These are phyloP conservation scores for Tetrapisispora nanseiensis DNA, from an alignment of 805 yeast genomes.

Conservation along the genomic window DNA sequence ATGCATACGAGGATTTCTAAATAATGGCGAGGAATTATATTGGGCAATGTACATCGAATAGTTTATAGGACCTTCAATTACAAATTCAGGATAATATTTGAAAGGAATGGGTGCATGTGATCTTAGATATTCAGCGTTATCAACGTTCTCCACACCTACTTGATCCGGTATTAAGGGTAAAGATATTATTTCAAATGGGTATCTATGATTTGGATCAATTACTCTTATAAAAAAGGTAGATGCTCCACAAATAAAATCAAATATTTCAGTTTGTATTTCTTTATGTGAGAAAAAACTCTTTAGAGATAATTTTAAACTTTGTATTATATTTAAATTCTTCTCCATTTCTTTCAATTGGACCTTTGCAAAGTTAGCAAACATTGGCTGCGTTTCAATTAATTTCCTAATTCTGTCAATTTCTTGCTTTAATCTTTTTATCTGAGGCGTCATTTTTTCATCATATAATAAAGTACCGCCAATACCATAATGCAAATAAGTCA, in stretches of 20 bases:
- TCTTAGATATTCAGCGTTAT: slow-evolving; percentile 63
- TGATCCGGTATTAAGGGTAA: slow-evolving; percentile 56
- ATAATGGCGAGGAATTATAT: slow-evolving; percentile 48
- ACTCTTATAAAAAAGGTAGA: slow-evolving; percentile 60
- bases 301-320: slow-evolving; percentile 45
- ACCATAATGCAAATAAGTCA: slow-evolving; percentile 80
- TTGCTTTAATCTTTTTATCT: slow-evolving; percentile 38
- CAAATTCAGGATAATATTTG: slow-evolving; percentile 75
- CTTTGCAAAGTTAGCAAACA: slow-evolving; percentile 22
- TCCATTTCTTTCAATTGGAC: slow-evolving; percentile 44
- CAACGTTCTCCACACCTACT: slow-evolving; percentile 54
- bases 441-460: slow-evolving; percentile 46
- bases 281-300: slow-evolving; percentile 53
- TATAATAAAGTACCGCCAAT: slow-evolving; percentile 64
- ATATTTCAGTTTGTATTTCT: slow-evolving; percentile 51
- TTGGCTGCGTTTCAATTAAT: slow-evolving; percentile 7
- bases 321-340: slow-evolving; percentile 31
- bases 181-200: slow-evolving; percentile 42
- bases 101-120: slow-evolving; percentile 63
- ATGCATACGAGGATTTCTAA: slow-evolving; percentile 41
- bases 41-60: slow-evolving; percentile 55
- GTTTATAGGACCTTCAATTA: slow-evolving; percentile 71
- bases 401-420: slow-evolving; percentile 30
- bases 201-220: slow-evolving; percentile 61
- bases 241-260: slow-evolving; percentile 71